Conservation (phyloP, 2,329 filamentous ascomycete genomes). For the Phoma sp. region DNA sequence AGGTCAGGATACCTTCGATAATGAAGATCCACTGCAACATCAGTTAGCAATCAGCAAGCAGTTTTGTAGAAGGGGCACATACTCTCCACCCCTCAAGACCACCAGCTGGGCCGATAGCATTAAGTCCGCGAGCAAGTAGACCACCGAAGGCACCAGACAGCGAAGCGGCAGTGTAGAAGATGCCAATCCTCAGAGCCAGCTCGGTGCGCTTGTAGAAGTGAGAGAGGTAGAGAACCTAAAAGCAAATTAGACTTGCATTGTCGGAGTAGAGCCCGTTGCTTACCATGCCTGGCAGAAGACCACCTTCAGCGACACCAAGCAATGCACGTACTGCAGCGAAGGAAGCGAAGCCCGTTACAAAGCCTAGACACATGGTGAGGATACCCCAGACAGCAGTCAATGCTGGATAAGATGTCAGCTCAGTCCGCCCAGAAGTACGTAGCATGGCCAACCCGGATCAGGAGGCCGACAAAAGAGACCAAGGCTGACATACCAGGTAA, state of each 20-base stretch:
- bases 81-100: conserved; percentile 60
- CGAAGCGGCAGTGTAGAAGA: conserved; percentile 72
- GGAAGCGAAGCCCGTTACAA: conserved; percentile 60
- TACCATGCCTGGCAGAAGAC: conserved; percentile 69
- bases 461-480: too few species aligned
- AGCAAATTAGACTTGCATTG: not conserved
- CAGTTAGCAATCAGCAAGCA: not conserved
- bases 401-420: not conserved
- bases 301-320: conserved; percentile 68
- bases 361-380: conserved; percentile 63
- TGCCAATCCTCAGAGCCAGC: conserved; percentile 66
- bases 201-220: conserved; percentile 66
- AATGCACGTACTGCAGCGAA: conserved; percentile 67
- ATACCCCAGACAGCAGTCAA: conserved; percentile 59
- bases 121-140: conserved; percentile 65
- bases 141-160: conserved; percentile 70
- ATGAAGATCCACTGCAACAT: conserved; percentile 64
- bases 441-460: too few species aligned
- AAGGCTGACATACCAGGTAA: conserved; percentile 45
- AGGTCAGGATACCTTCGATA: conserved; percentile 63
- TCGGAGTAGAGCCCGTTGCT: conserved; percentile 14
- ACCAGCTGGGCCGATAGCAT: conserved; percentile 62
- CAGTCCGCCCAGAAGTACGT: not conserved
- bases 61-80: not conserved
- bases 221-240: conserved; percentile 63